Base-by-base conservation (phyloP, 1,284 basidiomycete species). In the Entoloma clypeatum region DNA sequence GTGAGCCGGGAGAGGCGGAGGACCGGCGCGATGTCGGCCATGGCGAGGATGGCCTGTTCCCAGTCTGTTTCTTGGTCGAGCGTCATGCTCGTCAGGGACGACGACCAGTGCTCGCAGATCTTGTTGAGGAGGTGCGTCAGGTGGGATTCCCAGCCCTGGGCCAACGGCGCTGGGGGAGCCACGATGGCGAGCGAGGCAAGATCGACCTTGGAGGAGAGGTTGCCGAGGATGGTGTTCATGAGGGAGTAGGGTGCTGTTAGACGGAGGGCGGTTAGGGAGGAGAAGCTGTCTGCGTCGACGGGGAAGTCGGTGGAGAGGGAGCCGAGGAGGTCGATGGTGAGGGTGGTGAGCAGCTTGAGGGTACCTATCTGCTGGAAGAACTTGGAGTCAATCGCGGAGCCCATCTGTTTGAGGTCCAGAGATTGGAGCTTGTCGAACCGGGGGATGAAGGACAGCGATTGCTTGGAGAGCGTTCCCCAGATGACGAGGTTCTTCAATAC, bases 11-110 rank as follows among this genome's bases (percentile, higher is more conserved):
- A 24, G 4, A 47, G 17, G 22, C 25, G 36, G 6, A 47, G 13
- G 10, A 47, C n/a, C 6, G 41, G 36, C 4, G 25, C 10, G 26
- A 47, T 28, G 7, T 33, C 9, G 7, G 13, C 14, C 19, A 34
- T 30, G 4, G 42, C 11, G 22, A 44, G 27, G n/a, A 37, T 14
- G 4, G 21, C 22, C 9, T 23, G 26, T 11, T 39, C 37, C 22
- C 26, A 33, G 13, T 26, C 24, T 37, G 32, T 33, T 26, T 39
- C 34, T 21, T 38, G 36, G n/a, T 47, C 45, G 14, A 47, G 21
- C 17, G 32, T 30, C 11, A 47, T 39, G 14, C 21, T 19, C 8
- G 22, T 19, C 0, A 39, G 23, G 7, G 41, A 36, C 5, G n/a
- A 19, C 4, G 27, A 26, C 45, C 45, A 47, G 0, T 32, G 36